Conservation (phyloP, 768 basidiomycete genomes). For the Suillus bovinus region DNA sequence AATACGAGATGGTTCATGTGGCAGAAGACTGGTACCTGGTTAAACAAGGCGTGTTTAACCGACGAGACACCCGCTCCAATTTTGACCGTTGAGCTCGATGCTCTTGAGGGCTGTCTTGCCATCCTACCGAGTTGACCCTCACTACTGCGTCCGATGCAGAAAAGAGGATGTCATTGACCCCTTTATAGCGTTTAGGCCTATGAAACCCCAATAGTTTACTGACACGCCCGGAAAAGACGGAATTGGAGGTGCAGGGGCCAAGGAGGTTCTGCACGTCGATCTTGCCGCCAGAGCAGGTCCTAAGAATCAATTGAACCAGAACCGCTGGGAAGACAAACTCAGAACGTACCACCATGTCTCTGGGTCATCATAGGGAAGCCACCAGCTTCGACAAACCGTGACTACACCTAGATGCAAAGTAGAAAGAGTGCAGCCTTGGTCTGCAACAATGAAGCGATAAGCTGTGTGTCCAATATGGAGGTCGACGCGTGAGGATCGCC, state of each 20-base stretch:
- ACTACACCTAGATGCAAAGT: neutral
- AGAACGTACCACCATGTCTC: conserved; percentile 54
- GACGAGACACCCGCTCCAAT: neutral
- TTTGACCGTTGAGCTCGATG: conserved; percentile 38
- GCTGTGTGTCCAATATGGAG: neutral
- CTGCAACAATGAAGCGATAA: neutral
- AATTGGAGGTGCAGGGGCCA: conserved; percentile 48
- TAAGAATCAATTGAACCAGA: conserved; percentile 17
- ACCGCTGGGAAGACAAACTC: conserved; percentile 13
- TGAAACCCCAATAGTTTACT: conserved; percentile 46
- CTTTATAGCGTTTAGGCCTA: conserved; percentile 48
- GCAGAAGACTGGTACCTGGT: conserved; percentile 46
- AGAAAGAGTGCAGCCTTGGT: neutral
- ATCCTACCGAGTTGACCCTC: conserved; percentile 54
- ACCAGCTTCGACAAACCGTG: neutral
- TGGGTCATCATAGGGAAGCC: conserved; percentile 35
- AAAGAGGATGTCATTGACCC: conserved; percentile 41
- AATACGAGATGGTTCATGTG: conserved; percentile 46
- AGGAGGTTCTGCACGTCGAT: conserved; percentile 45
- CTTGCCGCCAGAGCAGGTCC: conserved; percentile 58
- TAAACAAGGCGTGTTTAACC: neutral
- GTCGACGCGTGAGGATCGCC: neutral
- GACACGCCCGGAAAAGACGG: conserved; percentile 52
- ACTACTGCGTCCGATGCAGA: conserved; percentile 29
- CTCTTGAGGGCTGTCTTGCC: conserved; percentile 58